Evolutionary conservation across 2,329 filamentous ascomycete species (phyloP), one percentile per base, ranked within the genome.

Genomic region (Penicillium sp.): DNA sequence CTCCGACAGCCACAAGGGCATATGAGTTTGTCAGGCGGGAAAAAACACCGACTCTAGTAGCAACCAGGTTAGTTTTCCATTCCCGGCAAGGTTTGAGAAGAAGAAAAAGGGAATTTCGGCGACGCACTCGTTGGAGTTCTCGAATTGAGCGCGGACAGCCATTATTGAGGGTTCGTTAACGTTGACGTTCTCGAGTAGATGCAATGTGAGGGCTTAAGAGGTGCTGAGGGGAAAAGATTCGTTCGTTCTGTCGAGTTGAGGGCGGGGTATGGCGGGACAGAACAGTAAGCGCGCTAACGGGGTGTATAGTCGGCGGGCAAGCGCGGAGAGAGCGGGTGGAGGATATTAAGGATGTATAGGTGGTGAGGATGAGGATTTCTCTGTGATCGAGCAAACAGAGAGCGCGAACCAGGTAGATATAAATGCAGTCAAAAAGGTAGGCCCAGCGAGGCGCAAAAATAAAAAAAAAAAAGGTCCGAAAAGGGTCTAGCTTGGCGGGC

Each of bases 11-110:
- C 71, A 97, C 92, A 73, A 99, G 86, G 71, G 93, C 93, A 81
- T 97, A 99, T 64, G 92, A 94, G 82, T 99, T 99, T 71, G 95
- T 99, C 77, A 99, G 90, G 65, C 92, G 97, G 64, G 93, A 83
- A 81, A 99, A 99, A 76, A 98, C 95, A 78, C 95, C 95, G 76
- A 99, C 91, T 83, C 93, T 97, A 74, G 57, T 26, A 31, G 26
- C 5, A 26, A 26, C 30, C 47, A 7, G 51, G 26, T 65, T 46
- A 61, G 60, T 52, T 26, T 26, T 26, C 8, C 8, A 11, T 8
- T 11, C n/a, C 13, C 15, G 13, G 8, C n/a, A 29, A n/a, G 15
- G 46, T 11, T 44, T 17, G 6, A 15, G 17, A 44, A 41, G 13
- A 17, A 9, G 9, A 45, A 38, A 41, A 4, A 5, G 13, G 35